Base-by-base conservation (phyloP, 2,329 filamentous ascomycete genomes). In the Massarina eburnea region DNA sequence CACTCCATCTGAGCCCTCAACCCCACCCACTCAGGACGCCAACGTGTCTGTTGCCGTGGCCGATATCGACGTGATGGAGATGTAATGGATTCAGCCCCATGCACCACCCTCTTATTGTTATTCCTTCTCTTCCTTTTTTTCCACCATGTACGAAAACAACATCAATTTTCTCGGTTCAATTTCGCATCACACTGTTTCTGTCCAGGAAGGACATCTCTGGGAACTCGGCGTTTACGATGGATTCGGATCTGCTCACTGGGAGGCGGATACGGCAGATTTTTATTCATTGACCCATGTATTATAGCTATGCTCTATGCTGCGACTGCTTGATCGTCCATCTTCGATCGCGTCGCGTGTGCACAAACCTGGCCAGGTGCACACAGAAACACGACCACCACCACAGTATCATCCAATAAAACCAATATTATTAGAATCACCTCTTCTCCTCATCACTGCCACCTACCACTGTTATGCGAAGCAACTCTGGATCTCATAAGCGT, bases 1-100 rank as follows among this genome's bases (percentile, higher is more conserved):
- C 20, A 68, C 67, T 21, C 67, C 67, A 21, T 59, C 61, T n/a
- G 56, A 59, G 32, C 49, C 64, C 26, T 43, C 55, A 15, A 58
- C 59, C 9, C 52, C 59, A 37, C 54, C 63, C 19, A 46, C 53
- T 20, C 59, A 60, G 26, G 51, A 51, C 29, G 45, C 48, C 15
- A 47, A 52, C 32, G 57, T 59, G 41, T 24, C 57, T 15, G 49
- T 57, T 39, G 43, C 55, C 10, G 41, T 54, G 18, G 53, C 49
- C 9, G 62, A 67, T 32, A 52, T 42, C 37, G 67, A 70, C 40
- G 61, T 51, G 20, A 71, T 71, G 67, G 62, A 71, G 50, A 62
- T 71, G 62, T 70, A 48, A 63, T 22, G 10, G 36, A 33, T 42
- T n/a, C n/a, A n/a, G n/a, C n/a, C n/a, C n/a, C n/a, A 34, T 42